A percentile compares a stretch with the other conserved stretches of the same genome.
phyloP scores from a whole-genome alignment of 208 protist genomes.

The Lotmaria passim region DNA sequence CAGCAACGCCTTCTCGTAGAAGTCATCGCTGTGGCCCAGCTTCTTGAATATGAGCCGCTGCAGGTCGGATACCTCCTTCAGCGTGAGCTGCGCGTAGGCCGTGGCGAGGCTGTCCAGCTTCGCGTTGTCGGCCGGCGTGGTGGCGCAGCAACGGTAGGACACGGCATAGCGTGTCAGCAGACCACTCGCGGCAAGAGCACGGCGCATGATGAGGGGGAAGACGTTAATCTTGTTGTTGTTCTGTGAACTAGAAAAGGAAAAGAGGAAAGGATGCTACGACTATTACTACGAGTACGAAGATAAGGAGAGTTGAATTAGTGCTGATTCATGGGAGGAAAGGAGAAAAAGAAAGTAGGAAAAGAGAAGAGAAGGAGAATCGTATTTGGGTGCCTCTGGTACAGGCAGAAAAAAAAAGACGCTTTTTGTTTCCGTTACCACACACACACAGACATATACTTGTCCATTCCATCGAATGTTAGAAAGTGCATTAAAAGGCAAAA shows the following conservation, averaged over 20 bases:
- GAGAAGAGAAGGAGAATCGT: too few relatives aligned
- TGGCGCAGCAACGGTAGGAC: slow-evolving; percentile 37
- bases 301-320: too few relatives aligned
- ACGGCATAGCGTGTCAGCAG: slow-evolving; percentile 22
- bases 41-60: slow-evolving; percentile 92
- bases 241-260: not conserved
- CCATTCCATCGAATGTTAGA: too few relatives aligned
- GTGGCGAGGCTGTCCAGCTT: slow-evolving; percentile 81
- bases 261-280: not conserved
- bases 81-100: slow-evolving; percentile 85
- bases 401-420: too few relatives aligned
- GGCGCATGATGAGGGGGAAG: slow-evolving; percentile 37
- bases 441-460: too few relatives aligned
- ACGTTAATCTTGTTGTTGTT: not conserved
- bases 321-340: not conserved
- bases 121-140: slow-evolving; percentile 36
- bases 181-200: slow-evolving; percentile 33
- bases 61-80: slow-evolving; percentile 86
- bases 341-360: not conserved
- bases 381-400: too few relatives aligned
- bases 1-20: slow-evolving; percentile 91
- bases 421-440: too few relatives aligned
- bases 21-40: slow-evolving; percentile 88
- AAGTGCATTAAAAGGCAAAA: not conserved
- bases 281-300: too few relatives aligned